phyloP scores from a whole-genome alignment of 208 protist species.

The Endotrypanum monterogeii region DNA sequence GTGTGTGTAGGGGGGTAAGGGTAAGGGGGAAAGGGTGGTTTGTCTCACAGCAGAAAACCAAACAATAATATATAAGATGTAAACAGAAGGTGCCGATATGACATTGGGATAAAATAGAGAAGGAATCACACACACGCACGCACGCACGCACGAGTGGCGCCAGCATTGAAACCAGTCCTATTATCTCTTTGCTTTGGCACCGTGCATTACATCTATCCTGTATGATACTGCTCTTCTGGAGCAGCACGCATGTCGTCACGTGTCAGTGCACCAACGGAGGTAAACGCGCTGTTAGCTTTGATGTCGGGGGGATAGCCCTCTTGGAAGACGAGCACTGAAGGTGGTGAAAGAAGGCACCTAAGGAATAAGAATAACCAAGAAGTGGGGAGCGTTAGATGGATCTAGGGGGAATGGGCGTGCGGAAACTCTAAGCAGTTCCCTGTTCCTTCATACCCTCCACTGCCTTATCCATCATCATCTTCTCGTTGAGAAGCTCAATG shows the following conservation, averaged over 20 bases:
- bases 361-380: neutral
- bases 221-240: no score
- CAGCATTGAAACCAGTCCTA: no score
- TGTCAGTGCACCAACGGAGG: no score
- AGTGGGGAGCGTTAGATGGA: neutral
- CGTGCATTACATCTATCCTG: no score
- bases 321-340: no score
- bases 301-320: no score
- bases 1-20: no score
- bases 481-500: constrained; percentile 82
- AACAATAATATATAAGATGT: neutral
- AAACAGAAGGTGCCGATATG: no score
- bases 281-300: no score
- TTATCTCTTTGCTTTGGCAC: neutral
- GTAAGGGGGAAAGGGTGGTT: neutral
- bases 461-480: constrained; percentile 70
- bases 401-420: neutral
- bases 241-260: no score
- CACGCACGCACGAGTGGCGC: no score
- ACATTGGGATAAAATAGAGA: neutral
- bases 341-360: neutral
- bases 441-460: constrained; percentile 74
- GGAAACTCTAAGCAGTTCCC: constrained; percentile 35
- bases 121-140: no score
- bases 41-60: neutral